These are phyloP conservation scores for Tolypocladium guangdongense DNA, from an alignment of 2,329 filamentous ascomycete genomes.

Conservation along the genomic window DNA sequence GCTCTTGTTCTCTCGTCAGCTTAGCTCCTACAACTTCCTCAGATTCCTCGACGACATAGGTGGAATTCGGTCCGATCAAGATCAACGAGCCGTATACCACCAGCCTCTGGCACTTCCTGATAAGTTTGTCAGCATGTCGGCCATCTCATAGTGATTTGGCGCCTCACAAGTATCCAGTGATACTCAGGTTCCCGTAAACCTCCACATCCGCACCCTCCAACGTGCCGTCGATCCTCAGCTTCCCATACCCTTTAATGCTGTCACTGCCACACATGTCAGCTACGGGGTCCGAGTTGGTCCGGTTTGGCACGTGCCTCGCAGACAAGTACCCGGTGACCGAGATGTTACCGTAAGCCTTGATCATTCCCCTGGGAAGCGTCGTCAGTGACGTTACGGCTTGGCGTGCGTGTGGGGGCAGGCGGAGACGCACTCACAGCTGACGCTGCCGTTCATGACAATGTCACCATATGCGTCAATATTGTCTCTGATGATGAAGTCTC, in stretches of 20 bases:
- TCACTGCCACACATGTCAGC: slow-evolving; percentile 18
- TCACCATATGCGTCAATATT: slow-evolving; percentile 35
- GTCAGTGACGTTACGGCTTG: neutral
- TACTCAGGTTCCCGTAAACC: slow-evolving; percentile 34
- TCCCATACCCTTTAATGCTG: slow-evolving; percentile 35
- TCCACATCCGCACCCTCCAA: slow-evolving; percentile 32
- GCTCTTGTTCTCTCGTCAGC: slow-evolving; percentile 27
- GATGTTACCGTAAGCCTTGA: slow-evolving; percentile 37
- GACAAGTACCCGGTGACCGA: slow-evolving; percentile 26
- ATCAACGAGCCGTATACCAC: slow-evolving; percentile 35
- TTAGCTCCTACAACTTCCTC: slow-evolving; percentile 33
- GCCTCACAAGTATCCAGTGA: slow-evolving; percentile 32
- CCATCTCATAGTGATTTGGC: neutral
- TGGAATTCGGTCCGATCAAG: slow-evolving; percentile 32
- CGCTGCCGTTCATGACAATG: slow-evolving; percentile 28
- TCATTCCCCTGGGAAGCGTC: slow-evolving; percentile 21
- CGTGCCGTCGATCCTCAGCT: slow-evolving; percentile 31
- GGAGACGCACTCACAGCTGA: slow-evolving; percentile 29
- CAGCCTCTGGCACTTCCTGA: slow-evolving; percentile 29
- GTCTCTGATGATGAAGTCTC: slow-evolving; percentile 32
- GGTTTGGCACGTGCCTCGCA: slow-evolving; percentile 19
- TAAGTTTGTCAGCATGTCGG: slow-evolving; percentile 3
- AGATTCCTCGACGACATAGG: slow-evolving; percentile 29
- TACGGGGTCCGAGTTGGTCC: neutral
- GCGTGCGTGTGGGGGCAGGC: neutral